Percentiles rank a stretch among this genome's conserved stretches.
Evolutionary conservation across 2,329 filamentous ascomycete species (phyloP).

Genomic region (Clonostachys rosea): DNA sequence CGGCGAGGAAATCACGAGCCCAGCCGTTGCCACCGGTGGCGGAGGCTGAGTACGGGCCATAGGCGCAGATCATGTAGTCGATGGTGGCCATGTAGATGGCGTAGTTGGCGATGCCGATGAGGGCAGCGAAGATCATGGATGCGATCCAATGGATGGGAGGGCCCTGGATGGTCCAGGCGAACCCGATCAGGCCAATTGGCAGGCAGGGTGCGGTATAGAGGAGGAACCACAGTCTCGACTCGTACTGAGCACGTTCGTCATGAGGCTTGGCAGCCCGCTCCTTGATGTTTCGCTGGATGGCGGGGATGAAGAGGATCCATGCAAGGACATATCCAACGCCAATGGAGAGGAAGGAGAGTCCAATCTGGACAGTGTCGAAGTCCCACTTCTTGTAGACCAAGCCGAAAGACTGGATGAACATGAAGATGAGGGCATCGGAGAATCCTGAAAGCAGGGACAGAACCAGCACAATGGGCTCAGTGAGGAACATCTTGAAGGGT

Average conservation of each 20-base stretch:
- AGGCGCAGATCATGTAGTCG: conserved; percentile 73
- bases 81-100: conserved; percentile 73
- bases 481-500: conserved; percentile 69
- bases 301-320: conserved; percentile 55
- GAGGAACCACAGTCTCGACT: conserved; percentile 62
- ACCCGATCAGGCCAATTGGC: conserved; percentile 65
- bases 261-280: conserved; percentile 43
- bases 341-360: conserved; percentile 61
- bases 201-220: conserved; percentile 57
- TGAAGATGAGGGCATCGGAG: conserved; percentile 72
- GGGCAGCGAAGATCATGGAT: conserved; percentile 57
- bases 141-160: conserved; percentile 62
- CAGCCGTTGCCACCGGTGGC: conserved; percentile 75
- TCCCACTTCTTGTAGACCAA: conserved; percentile 66
- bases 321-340: conserved; percentile 62
- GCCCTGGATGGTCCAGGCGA: conserved; percentile 59
- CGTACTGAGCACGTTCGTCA: conserved; percentile 60
- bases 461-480: conserved; percentile 68
- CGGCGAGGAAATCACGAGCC: conserved; percentile 68
- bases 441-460: conserved; percentile 70
- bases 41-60: conserved; percentile 68
- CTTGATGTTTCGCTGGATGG: conserved; percentile 47
- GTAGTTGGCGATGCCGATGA: conserved; percentile 72
- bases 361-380: conserved; percentile 52
- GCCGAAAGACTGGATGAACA: conserved; percentile 68